A percentile compares a stretch with the other conserved stretches of the same genome.
Evolutionary conservation across 1,284 basidiomycete genomes (phyloP).

Genomic region (Naganishia sp.): DNA sequence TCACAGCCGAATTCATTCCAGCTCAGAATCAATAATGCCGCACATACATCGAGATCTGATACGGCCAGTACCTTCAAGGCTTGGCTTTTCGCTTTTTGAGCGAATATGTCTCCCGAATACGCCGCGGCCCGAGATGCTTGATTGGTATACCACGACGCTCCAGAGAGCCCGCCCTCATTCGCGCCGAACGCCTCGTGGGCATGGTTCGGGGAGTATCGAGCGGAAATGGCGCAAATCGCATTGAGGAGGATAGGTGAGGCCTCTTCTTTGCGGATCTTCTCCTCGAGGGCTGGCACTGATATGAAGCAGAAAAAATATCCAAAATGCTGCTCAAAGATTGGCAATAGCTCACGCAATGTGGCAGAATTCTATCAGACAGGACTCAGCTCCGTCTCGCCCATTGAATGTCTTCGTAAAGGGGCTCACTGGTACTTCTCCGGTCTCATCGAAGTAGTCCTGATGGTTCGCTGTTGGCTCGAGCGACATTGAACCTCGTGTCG

Average conservation of each 20-base stretch:
- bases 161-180: background rate
- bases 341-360: conserved; percentile 31
- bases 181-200: conserved; percentile 13
- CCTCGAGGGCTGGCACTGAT: conserved; percentile 1
- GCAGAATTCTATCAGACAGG: conserved; percentile 10
- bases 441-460: conserved; percentile 15
- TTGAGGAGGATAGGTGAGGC: conserved; percentile 35
- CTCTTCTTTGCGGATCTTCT: background rate
- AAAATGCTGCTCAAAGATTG: conserved; percentile 36
- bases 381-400: conserved; percentile 9
- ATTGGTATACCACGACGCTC: conserved; percentile 11
- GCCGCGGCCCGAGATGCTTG: background rate
- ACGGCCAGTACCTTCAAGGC: conserved; percentile 30
- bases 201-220: conserved; percentile 32
- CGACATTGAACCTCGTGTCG: conserved; percentile 4
- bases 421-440: conserved; percentile 22
- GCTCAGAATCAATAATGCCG: conserved; percentile 36
- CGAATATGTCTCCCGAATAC: conserved; percentile 23
- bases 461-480: conserved; percentile 6
- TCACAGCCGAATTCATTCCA: conserved; percentile 39
- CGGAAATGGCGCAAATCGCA: conserved; percentile 35
- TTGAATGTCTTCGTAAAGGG: background rate
- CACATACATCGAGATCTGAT: conserved; percentile 31
- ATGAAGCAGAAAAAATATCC: conserved; percentile 37
- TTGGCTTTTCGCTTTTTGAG: conserved; percentile 37